Conservation (phyloP, 495 filamentous ascomycete genomes). For the Penicillium parvum region DNA sequence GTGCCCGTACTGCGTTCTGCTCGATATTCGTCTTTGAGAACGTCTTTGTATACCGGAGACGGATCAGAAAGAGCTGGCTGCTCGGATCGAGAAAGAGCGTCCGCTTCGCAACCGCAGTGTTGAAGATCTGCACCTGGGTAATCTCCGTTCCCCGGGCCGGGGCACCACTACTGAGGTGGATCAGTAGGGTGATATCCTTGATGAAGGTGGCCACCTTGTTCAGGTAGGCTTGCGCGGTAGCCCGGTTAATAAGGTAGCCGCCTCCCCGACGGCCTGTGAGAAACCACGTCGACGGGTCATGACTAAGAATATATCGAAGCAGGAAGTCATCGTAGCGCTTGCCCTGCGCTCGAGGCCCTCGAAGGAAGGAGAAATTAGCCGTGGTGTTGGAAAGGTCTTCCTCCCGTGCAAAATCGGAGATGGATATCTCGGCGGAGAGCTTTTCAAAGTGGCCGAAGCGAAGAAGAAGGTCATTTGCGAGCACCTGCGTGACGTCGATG, state of each 20-base stretch:
- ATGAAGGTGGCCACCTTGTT: background rate
- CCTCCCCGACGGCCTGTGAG: background rate
- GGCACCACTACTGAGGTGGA: background rate
- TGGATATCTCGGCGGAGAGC: background rate
- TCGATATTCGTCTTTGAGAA: background rate
- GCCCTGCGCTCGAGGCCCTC: background rate
- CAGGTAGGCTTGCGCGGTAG: background rate
- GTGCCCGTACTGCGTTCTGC: background rate
- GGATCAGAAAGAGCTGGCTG: background rate
- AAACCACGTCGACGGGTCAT: background rate
- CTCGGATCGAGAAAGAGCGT: background rate
- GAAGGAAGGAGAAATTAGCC: background rate
- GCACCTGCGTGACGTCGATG: background rate
- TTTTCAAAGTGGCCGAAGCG: background rate
- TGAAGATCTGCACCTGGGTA: background rate
- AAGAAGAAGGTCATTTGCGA: background rate
- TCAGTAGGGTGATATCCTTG: background rate
- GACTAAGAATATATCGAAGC: background rate
- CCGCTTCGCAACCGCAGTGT: background rate
- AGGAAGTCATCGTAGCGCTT: background rate
- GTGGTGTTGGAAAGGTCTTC: background rate
- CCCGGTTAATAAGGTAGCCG: background rate
- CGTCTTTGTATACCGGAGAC: background rate
- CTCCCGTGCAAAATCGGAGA: background rate
- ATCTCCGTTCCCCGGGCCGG: background rate